These are phyloP conservation scores for Talaromyces sp. DNA, from an alignment of 2,329 filamentous ascomycete genomes.

Conservation along the genomic window DNA sequence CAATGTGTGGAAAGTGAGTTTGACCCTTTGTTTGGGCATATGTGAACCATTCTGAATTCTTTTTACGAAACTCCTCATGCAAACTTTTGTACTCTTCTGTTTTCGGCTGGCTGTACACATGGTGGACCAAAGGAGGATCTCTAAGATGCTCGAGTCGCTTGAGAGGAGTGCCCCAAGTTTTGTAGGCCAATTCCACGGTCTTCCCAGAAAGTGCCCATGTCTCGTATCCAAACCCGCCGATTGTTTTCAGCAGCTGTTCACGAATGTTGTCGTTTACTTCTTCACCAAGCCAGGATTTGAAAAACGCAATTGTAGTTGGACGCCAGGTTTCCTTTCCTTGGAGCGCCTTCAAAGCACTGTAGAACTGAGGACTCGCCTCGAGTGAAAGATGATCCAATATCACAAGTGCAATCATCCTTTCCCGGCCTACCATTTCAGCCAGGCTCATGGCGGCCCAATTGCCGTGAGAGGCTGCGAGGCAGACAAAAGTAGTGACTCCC, in stretches of 20 bases:
- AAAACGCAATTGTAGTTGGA: neutral
- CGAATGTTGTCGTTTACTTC: neutral
- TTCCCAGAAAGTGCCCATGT: conserved; percentile 3
- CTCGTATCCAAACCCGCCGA: conserved; percentile 4
- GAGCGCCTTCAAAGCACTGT: neutral
- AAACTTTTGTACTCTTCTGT: neutral
- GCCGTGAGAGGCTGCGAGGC: neutral
- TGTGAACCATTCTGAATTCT: conserved; percentile 5
- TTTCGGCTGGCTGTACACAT: conserved; percentile 3
- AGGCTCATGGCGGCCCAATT: conserved; percentile 2
- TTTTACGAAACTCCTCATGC: neutral
- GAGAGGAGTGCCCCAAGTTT: neutral
- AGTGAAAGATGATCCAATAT: conserved; percentile 1
- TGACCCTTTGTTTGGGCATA: neutral
- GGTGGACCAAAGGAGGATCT: neutral
- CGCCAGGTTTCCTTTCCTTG: conserved; percentile 1
- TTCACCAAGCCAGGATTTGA: conserved; percentile 2
- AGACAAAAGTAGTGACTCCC: neutral
- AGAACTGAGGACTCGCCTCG: neutral
- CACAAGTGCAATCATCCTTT: neutral
- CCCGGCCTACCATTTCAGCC: neutral
- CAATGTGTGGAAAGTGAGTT: conserved; percentile 5
- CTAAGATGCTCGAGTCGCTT: neutral
- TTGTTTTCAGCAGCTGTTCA: neutral
- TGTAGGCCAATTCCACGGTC: neutral